Evolutionary conservation across 345 rosid genomes (phyloP).

Genomic region (Arabidopsis arenosa): DNA sequence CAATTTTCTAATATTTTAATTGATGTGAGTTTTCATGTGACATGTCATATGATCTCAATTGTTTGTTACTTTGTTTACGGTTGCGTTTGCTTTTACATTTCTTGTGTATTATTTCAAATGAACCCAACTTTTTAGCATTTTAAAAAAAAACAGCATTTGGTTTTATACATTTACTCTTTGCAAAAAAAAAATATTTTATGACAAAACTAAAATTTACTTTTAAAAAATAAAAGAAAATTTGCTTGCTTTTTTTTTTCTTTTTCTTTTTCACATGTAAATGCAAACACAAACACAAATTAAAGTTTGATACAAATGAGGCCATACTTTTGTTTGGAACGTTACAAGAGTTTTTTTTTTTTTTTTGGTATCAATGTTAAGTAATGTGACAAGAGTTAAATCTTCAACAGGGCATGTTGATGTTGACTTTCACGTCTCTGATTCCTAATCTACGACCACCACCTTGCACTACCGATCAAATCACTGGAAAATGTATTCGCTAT

Average conservation of each 20-base stretch:
- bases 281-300: background rate
- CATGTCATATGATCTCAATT: background rate
- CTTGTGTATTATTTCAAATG: background rate
- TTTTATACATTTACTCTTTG: background rate
- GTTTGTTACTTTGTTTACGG: background rate
- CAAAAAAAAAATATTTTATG: background rate
- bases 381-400: background rate
- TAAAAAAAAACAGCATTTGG: background rate
- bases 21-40: background rate
- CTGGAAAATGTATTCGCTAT: conserved; percentile 47
- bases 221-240: too few species aligned
- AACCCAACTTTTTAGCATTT: background rate
- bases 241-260: background rate
- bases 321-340: background rate
- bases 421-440: conserved; percentile 75
- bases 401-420: conserved; percentile 67
- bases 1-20: background rate
- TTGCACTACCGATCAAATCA: conserved; percentile 41
- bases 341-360: background rate
- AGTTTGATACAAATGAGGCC: background rate
- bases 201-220: too few species aligned
- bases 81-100: background rate
- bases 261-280: background rate
- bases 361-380: background rate
- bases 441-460: conserved; percentile 73